These are phyloP conservation scores for Scutellaria galericulata DNA, from an alignment of 257 asterid species.

Conservation along the genomic window DNA sequence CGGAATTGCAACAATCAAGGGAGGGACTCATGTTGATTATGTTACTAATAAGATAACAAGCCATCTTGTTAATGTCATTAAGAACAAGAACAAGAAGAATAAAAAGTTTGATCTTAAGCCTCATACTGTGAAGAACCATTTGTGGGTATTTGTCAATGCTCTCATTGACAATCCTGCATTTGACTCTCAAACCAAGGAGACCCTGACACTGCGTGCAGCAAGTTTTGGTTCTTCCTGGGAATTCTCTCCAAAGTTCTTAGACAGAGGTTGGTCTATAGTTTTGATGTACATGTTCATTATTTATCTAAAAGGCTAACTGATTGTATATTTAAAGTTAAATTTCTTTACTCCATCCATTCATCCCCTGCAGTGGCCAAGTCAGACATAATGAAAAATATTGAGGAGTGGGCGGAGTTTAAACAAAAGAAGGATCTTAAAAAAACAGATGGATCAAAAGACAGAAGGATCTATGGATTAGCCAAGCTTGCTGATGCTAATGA, in stretches of 20 bases:
- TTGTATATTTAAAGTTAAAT: background rate
- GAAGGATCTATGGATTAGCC: constrained; percentile 62
- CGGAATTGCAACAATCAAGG: constrained; percentile 89
- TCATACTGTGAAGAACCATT: constrained; percentile 80
- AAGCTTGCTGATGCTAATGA: constrained; percentile 91
- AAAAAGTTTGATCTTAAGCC: constrained; percentile 76
- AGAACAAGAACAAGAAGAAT: constrained; percentile 75
- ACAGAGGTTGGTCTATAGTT: constrained; percentile 59
- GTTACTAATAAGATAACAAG: constrained; percentile 83
- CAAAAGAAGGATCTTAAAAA: constrained; percentile 89
- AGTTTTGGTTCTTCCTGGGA: constrained; percentile 95
- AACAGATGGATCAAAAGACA: constrained; percentile 83
- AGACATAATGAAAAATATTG: constrained; percentile 82
- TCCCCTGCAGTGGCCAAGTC: constrained; percentile 74
- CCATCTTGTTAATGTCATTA: constrained; percentile 61
- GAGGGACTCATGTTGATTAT: constrained; percentile 99
- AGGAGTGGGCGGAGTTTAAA: constrained; percentile 94
- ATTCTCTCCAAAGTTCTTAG: constrained; percentile 73
- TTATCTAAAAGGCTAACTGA: constrained; percentile 11
- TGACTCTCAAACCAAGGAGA: constrained; percentile 99
- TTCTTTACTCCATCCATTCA: constrained; percentile 27
- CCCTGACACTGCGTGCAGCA: constrained; percentile 82
- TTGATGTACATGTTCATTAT: constrained; percentile 15
- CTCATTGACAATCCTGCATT: constrained; percentile 99
- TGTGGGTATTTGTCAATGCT: constrained; percentile 98